phyloP scores from a whole-genome alignment of 2,329 filamentous ascomycete genomes.

The Colletotrichum musicola region DNA sequence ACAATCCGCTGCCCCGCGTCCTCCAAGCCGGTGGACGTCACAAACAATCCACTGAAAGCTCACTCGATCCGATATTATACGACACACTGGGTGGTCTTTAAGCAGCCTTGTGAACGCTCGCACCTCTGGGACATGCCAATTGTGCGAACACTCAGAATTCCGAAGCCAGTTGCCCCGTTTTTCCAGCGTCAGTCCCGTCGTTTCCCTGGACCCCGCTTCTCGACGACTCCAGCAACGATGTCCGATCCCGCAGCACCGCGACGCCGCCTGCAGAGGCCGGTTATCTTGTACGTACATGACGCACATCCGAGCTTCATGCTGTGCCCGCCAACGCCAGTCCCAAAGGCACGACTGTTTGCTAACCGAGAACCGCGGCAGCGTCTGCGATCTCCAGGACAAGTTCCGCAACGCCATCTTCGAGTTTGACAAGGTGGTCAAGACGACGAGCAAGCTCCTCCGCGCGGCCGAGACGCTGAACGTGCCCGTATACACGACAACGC shows the following conservation, averaged over 20 bases:
- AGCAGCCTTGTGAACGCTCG: not conserved
- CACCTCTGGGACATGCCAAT: conserved; percentile 14
- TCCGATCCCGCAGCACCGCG: conserved; percentile 23
- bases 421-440: conserved; percentile 83
- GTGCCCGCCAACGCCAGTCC: not conserved
- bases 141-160: not conserved
- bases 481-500: conserved; percentile 88
- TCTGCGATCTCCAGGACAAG: conserved; percentile 96
- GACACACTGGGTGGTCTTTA: not conserved
- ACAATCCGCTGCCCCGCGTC: conserved; percentile 28
- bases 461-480: conserved; percentile 76
- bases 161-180: not conserved
- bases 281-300: conserved; percentile 34
- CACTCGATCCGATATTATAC: not conserved
- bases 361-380: conserved; percentile 61
- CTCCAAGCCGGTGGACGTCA: not conserved
- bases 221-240: conserved; percentile 29
- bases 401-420: conserved; percentile 87
- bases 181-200: conserved; percentile 6
- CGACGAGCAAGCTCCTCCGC: conserved; percentile 76
- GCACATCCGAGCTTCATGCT: not conserved
- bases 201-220: conserved; percentile 17
- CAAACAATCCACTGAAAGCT: conserved; percentile 5
- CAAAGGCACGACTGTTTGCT: not conserved
- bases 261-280: conserved; percentile 38